A percentile compares a stretch with the other conserved stretches of the same genome.
phyloP scores from a whole-genome alignment of 176 grass and related monocot species.

The Calamus simplicifolius region DNA sequence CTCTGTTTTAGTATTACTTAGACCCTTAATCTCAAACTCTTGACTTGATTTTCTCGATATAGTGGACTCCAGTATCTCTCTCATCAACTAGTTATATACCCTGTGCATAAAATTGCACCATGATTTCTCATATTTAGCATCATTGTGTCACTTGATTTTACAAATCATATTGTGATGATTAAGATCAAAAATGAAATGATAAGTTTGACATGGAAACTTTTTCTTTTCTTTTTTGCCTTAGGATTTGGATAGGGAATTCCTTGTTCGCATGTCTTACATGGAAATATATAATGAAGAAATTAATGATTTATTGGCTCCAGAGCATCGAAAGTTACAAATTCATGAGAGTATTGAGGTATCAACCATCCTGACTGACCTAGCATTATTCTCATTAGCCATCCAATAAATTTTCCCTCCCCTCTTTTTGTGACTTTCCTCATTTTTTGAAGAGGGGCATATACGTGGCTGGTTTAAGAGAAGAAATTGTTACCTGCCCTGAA shows the following conservation, averaged over 20 bases:
- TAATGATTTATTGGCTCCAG: constrained; percentile 83
- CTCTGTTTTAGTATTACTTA: too few relatives aligned
- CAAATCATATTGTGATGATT: too few relatives aligned
- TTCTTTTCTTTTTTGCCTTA: constrained; percentile 23
- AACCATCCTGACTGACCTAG: background rate
- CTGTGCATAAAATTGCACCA: too few relatives aligned
- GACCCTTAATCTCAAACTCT: too few relatives aligned
- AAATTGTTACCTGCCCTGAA: constrained; percentile 79
- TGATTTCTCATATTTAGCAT: too few relatives aligned
- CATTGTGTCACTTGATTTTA: too few relatives aligned
- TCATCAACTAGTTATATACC: too few relatives aligned
- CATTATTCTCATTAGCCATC: too few relatives aligned
- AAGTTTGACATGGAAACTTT: too few relatives aligned
- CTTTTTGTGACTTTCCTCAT: background rate
- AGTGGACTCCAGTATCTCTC: too few relatives aligned
- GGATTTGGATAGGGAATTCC: constrained; percentile 79
- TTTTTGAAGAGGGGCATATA: constrained; percentile 81
- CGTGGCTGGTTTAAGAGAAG: constrained; percentile 91
- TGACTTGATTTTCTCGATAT: too few relatives aligned
- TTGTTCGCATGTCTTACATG: constrained; percentile 97
- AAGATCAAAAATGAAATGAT: too few relatives aligned
- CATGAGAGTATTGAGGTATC: constrained; percentile 84
- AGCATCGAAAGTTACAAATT: constrained; percentile 92
- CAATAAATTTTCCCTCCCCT: background rate
- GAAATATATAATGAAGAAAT: constrained; percentile 99